Conservation (phyloP, 352 stramenopile genomes). For the Globisporangium cylindrosporum region DNA sequence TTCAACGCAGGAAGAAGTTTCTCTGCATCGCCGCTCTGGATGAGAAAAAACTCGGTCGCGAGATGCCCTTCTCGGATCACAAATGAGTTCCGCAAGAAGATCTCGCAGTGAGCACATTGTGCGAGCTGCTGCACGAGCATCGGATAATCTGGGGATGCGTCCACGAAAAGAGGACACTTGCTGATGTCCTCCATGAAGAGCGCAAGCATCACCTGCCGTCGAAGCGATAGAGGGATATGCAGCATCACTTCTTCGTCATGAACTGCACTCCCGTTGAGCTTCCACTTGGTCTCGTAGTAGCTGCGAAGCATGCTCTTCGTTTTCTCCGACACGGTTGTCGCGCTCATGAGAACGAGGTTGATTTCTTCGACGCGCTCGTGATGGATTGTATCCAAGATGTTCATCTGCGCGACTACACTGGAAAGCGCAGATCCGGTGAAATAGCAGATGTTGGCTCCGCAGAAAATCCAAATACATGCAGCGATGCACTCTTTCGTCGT, state of each 20-base stretch:
- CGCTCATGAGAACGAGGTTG: slow-evolving; percentile 52
- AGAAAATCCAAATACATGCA: slow-evolving; percentile 64
- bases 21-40: slow-evolving; percentile 60
- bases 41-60: slow-evolving; percentile 67
- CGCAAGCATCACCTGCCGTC: slow-evolving; percentile 24
- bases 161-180: slow-evolving; percentile 30
- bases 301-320: slow-evolving; percentile 53
- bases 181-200: slow-evolving; percentile 40
- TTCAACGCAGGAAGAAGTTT: slow-evolving; percentile 38
- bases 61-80: slow-evolving; percentile 54
- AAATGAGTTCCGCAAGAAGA: slow-evolving; percentile 56
- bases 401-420: slow-evolving; percentile 53
- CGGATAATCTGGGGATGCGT: slow-evolving; percentile 3
- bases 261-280: slow-evolving; percentile 58
- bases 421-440: slow-evolving; percentile 57
- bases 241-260: slow-evolving; percentile 45
- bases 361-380: slow-evolving; percentile 57
- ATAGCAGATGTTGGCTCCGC: slow-evolving; percentile 75
- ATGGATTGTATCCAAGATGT: slow-evolving; percentile 40
- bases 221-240: slow-evolving; percentile 49
- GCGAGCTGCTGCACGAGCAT: slow-evolving; percentile 32
- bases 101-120: slow-evolving; percentile 40
- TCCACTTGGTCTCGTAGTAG: slow-evolving; percentile 76
- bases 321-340: slow-evolving; percentile 35
- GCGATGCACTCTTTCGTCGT: slow-evolving; percentile 43